A percentile compares a stretch with the other conserved stretches of the same genome.
phyloP scores from a whole-genome alignment of 495 filamentous ascomycete genomes.

The Ascobolus immersus region DNA sequence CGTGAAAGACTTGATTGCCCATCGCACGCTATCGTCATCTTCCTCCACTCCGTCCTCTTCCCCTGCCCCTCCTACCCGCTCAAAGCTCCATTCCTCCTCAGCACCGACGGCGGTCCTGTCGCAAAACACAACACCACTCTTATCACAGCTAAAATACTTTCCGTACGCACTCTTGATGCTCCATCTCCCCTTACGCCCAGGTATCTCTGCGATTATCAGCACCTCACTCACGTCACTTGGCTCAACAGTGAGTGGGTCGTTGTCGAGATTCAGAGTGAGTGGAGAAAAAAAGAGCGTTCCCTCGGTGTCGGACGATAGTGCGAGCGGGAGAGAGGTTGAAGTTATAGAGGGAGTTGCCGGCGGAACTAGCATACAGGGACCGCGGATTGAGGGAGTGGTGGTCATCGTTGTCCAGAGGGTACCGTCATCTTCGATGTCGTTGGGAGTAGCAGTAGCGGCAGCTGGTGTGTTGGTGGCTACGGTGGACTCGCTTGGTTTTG shows the following conservation, averaged over 20 bases:
- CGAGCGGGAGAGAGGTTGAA: too few relatives aligned
- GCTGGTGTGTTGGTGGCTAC: conserved; percentile 19
- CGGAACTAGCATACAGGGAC: too few relatives aligned
- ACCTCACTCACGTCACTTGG: conserved; percentile 88
- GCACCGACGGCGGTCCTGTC: conserved; percentile 52
- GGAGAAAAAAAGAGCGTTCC: conserved; percentile 59
- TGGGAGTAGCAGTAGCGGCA: conserved; percentile 16
- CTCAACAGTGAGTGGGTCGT: conserved; percentile 53
- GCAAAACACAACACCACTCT: conserved; percentile 54
- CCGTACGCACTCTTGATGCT: conserved; percentile 78
- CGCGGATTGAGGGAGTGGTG: conserved; percentile 35
- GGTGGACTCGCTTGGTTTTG: conserved; percentile 16
- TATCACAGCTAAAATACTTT: conserved; percentile 67
- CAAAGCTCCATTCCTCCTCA: conserved; percentile 39
- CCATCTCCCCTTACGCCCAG: conserved; percentile 31
- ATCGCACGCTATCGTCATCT: conserved; percentile 52
- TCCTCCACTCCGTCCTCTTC: conserved; percentile 21
- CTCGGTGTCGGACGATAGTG: conserved; percentile 58
- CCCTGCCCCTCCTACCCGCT: conserved; percentile 11
- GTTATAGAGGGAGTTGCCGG: too few relatives aligned
- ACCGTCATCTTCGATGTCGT: conserved; percentile 8
- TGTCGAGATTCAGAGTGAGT: conserved; percentile 63
- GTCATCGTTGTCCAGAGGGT: conserved; percentile 63
- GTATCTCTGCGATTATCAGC: conserved; percentile 68
- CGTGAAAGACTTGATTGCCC: too few relatives aligned